These are phyloP conservation scores for Vigna unguiculata DNA, from an alignment of 306 rosid species.

Conservation along the genomic window DNA sequence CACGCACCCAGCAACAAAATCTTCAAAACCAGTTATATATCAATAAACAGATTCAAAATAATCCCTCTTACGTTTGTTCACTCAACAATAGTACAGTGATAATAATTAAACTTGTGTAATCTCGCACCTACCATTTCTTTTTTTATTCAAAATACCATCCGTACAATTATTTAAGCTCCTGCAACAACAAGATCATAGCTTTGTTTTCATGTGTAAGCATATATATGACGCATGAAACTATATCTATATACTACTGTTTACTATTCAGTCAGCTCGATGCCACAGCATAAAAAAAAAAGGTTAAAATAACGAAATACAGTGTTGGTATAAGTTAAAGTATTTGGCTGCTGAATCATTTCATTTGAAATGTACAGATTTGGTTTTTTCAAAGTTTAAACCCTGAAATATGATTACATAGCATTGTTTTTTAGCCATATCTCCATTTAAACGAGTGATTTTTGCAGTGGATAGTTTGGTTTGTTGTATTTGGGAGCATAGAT, in stretches of 20 bases:
- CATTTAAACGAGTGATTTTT: neutral
- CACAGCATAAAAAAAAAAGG: neutral
- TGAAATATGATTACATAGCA: neutral
- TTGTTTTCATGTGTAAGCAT: neutral
- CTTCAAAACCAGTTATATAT: neutral
- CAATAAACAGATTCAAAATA: neutral
- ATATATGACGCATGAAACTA: neutral
- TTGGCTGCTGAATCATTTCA: conserved; percentile 16
- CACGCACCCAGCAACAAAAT: neutral
- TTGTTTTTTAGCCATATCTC: neutral
- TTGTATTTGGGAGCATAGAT: neutral
- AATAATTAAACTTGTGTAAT: neutral
- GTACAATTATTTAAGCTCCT: too few relatives aligned
- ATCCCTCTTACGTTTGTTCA: neutral
- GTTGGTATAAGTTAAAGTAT: neutral
- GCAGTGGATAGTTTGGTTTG: neutral
- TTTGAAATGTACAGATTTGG: conserved; percentile 3
- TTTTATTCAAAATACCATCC: neutral
- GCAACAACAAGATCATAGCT: neutral
- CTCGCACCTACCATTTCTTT: neutral
- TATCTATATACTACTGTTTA: neutral
- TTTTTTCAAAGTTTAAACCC: neutral
- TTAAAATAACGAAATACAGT: neutral
- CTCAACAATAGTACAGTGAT: neutral
- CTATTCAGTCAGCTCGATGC: neutral